Base-by-base conservation (phyloP, 805 yeast species). In the Lachancea mirantina region DNA sequence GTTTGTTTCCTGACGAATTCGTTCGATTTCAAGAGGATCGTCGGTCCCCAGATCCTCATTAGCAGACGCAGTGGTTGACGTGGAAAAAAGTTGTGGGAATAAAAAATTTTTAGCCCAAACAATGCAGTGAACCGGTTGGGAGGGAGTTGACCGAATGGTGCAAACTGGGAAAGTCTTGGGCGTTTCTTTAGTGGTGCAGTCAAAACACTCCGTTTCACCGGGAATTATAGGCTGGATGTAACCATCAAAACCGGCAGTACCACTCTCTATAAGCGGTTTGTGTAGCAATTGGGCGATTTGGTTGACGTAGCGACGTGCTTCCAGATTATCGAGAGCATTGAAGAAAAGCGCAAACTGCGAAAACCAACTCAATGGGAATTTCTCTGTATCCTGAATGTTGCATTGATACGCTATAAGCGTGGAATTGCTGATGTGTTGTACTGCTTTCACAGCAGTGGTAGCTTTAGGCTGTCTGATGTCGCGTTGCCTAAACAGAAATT, bases 21-120 rank as follows among this genome's bases (percentile, higher is more conserved):
- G 72, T 27, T 73, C 77, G 20, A 78, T 70, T 46, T 80, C 88
- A 14, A 71, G 73, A 26, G 70, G 65, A 48, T 78, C 78, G 19
- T 74, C 77, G 5, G 80, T 74, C 20, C 83, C 89, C 37, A 72
- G 61, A 16, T 67, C 69, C 21, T 55, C 55, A 23, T 45, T 55
- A 5, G 47, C 43, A 15, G 49, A 36, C 8, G 47, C 45, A 4
- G 52, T 49, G 8, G 59, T 59, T 30, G 64, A 67, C 29, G 74
- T 76, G 14, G 76, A 77, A 53, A 87, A 89, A 22, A 92, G 63
- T 50, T 85, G 94, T 15, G 74, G 68, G 52, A 92, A 87, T 32
- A 92, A 60, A 50, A 84, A 94, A 46, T 82, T 84, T 53, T 92
- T 92, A 6, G 96, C 94, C 99, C 99, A 92, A 1, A 94, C 95